Evolutionary conservation across 305 asterid genomes (phyloP), one percentile per base, ranked within the genome.

Genomic region (Solanum hybrid): DNA sequence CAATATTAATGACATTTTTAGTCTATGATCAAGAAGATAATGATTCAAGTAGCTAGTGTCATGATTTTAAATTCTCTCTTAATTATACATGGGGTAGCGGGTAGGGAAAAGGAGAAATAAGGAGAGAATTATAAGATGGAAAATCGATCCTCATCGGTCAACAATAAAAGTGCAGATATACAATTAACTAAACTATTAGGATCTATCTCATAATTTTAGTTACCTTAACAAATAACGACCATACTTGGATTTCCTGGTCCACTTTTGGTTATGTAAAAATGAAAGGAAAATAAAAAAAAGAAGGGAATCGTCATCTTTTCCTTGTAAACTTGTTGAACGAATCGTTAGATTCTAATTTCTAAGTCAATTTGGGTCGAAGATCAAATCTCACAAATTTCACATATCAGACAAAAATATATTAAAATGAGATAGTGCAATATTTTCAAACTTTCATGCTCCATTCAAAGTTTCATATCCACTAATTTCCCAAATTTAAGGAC

Each of bases 401-500:
- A 9, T 81, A 16, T 42, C 38, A 16, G 17, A 56, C 75, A 10
- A 51, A 29, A 36, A n/a, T 36, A 79, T 79, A 78, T 78, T 84
- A 17, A 20, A 1, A 84, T 85, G 8, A 51, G 36, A 31, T 13
- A 20, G 75, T 56, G 31, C 46, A 51, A 31, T 6, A 10, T 31
- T 31, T 85, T 85, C 76, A 29, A 84, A 84, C 42, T 51, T 6
- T 20, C 29, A 7, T 27, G 71, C 27, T 29, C 72, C 29, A 27
- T 51, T 51, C 29, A 84, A 29, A 29, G 29, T 51, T 46, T 1
- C 40, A 84, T 46, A 84, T 84, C 31, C 7, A 82, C 7, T 51
- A 51, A 85, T 29, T 85, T 5, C 87, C 87, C 27, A 82, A 82
- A 46, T 27, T 46, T 27, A 56, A 56, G 87, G 76, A 22, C 87